A percentile compares a stretch with the other conserved stretches of the same genome.
phyloP scores from a whole-genome alignment of 139 green algal species.

The Gonium pectorale region DNA sequence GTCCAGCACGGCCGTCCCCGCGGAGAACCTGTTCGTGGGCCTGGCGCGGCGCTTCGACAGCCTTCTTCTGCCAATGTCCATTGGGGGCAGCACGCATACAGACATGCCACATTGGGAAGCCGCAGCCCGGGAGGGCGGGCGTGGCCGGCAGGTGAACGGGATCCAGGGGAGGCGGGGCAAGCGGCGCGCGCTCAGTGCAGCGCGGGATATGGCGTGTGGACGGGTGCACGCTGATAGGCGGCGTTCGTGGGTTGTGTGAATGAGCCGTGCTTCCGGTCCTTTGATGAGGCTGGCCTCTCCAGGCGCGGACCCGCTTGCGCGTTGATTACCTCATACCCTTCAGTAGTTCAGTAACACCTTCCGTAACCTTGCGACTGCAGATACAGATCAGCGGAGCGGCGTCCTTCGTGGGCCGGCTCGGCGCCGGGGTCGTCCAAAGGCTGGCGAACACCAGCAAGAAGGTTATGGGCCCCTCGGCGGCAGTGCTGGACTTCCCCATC shows the following conservation, averaged over 20 bases:
- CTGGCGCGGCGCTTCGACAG: slow-evolving; percentile 7
- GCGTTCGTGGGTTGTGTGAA: too few relatives aligned
- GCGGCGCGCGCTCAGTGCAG: too few relatives aligned
- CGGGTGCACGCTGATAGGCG: too few relatives aligned
- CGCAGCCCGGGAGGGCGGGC: not conserved
- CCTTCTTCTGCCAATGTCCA: not conserved
- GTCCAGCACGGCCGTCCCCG: not conserved
- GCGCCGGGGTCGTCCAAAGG: not conserved
- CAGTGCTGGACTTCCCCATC: not conserved
- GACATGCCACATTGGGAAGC: slow-evolving; percentile 36
- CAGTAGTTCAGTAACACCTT: too few relatives aligned
- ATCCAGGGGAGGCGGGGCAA: too few relatives aligned
- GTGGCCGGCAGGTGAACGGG: not conserved
- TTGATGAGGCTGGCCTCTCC: too few relatives aligned
- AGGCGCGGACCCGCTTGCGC: too few relatives aligned
- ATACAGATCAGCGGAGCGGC: slow-evolving; percentile 5
- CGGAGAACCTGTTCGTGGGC: not conserved
- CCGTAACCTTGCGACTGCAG: too few relatives aligned
- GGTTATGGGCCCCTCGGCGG: not conserved
- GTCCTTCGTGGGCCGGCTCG: not conserved
- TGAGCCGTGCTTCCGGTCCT: too few relatives aligned
- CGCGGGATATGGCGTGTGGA: too few relatives aligned
- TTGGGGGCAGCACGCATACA: not conserved
- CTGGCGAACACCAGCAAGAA: not conserved
- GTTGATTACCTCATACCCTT: too few relatives aligned